Evolutionary conservation across 148 eudicot species (phyloP).

Genomic region (Chenopodium album): DNA sequence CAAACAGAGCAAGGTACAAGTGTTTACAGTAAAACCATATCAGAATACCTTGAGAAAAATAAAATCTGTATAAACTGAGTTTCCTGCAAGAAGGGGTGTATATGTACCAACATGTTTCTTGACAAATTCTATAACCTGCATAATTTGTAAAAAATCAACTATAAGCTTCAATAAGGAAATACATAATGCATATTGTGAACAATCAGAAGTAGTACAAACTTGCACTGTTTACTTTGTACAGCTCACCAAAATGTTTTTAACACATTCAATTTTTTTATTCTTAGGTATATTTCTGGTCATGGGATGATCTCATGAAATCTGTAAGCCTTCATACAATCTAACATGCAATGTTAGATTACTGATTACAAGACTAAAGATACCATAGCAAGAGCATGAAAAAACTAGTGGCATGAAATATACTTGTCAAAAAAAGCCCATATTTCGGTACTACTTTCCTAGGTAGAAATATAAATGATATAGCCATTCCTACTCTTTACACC

Average conservation of each 20-base stretch:
- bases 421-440: no score
- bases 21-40: neutral
- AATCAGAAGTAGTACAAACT: neutral
- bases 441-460: no score
- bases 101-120: constrained; percentile 53
- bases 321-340: neutral
- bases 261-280: neutral
- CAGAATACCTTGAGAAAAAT: constrained; percentile 63
- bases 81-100: constrained; percentile 76
- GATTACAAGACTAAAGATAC: neutral
- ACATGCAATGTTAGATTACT: neutral
- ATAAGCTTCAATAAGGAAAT: neutral
- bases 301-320: neutral
- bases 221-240: neutral
- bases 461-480: no score
- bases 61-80: constrained; percentile 70
- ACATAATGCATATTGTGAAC: neutral
- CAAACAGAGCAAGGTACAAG: neutral
- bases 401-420: neutral
- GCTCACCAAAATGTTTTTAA: neutral
- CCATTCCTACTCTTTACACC: neutral
- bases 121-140: constrained; percentile 78
- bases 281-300: neutral
- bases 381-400: neutral
- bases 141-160: neutral